Evolutionary conservation across 2,329 filamentous ascomycete species (phyloP).

Genomic region (Exophiala bonariae): DNA sequence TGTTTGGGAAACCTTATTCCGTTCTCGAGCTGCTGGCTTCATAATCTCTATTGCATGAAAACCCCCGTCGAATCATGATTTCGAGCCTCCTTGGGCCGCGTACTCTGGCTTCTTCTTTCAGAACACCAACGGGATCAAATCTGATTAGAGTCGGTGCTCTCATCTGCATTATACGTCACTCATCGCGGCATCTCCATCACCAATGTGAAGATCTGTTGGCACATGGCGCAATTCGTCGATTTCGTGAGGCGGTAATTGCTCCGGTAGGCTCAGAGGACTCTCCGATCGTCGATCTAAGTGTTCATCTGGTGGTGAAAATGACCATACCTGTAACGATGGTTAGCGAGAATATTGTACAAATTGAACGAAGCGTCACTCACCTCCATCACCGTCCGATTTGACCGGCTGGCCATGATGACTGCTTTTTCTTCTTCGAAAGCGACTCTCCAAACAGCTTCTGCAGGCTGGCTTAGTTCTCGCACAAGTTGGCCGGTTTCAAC

Average conservation of each 20-base stretch:
- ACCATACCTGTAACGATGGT: constrained; percentile 70
- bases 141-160: too few species aligned
- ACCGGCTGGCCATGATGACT: constrained; percentile 86
- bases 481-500: constrained; percentile 87
- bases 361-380: constrained; percentile 53
- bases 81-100: too few species aligned
- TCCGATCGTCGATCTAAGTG: constrained; percentile 35
- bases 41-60: too few species aligned
- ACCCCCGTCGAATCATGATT: too few species aligned
- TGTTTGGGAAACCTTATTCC: too few species aligned
- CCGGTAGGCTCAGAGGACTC: constrained; percentile 45
- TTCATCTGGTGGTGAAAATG: constrained; percentile 84
- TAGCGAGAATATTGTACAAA: constrained; percentile 3
- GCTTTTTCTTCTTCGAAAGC: constrained; percentile 99
- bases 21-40: too few species aligned
- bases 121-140: too few species aligned
- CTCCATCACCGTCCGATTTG: constrained; percentile 93
- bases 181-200: constrained; percentile 20
- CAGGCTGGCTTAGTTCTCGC: constrained; percentile 84
- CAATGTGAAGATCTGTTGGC: constrained; percentile 6
- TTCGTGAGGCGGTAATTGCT: constrained; percentile 22
- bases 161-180: constrained; percentile 17
- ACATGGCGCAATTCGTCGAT: constrained; percentile 15
- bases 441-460: constrained; percentile 95
- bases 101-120: too few species aligned